Base-by-base conservation (phyloP, 2,329 filamentous ascomycete species). In the Monilinia fructigena region DNA sequence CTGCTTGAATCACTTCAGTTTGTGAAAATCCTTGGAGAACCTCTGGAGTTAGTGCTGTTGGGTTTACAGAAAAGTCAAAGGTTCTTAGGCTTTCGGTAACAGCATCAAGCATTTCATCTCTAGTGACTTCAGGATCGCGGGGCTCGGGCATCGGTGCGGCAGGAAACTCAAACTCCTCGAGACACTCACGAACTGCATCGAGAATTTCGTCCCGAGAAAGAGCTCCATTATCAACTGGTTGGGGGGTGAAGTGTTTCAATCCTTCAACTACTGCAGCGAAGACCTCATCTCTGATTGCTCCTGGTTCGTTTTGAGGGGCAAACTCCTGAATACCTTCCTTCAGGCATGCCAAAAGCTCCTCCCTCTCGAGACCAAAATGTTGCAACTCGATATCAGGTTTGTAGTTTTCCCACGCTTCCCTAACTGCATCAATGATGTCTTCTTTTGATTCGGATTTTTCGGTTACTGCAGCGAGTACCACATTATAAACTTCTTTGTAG, bases 331-430 rank as follows among this genome's bases (percentile, higher is more conserved):
- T 83, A 0, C 94, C 94, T 79, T 97, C 90, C 71, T 91, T 88
- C 35, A 98, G 83, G 71, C 93, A 96, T 50, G 90, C 87, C 18
- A 98, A 82, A 58, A 98, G 90, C 75, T 98, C 94, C 16, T 97
- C 92, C 6, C 92, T 86, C 76, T 97, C 94, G 0, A 98, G 82
- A 2, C 93, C 94, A 69, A 96, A 90, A 73, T 96, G 92, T 72
- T 97, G 90, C 5, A 96, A 84, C 72, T 96, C 89, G 61, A 97
- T 92, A 73, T 97, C 92, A 0, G 94, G 94, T 78, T 96, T 96
- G 79, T 96, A 96, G 64, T 88, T 91, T 75, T 97, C 94, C 87
- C 93, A 96, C 0, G 93, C 94, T 72, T 97, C 93, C 72, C 89
- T 88, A 18, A 98, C 90, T 3, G 93, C 93, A 38, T 90, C 85